A percentile compares a stretch with the other conserved stretches of the same genome.
phyloP scores from a whole-genome alignment of 345 rosid genomes.

The Gossypium australe region DNA sequence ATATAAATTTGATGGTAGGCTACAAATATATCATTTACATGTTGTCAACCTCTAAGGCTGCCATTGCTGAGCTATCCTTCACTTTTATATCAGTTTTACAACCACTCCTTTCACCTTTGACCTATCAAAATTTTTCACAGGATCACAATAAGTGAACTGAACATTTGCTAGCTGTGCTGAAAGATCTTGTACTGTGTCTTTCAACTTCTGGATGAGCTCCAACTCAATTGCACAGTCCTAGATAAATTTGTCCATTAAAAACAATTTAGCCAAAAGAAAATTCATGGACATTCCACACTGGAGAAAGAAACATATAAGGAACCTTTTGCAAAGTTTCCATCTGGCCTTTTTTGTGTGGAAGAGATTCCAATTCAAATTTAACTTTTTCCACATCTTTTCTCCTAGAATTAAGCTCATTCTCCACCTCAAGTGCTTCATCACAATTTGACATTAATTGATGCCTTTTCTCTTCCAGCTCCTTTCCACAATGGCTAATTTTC shows the following conservation, averaged over 20 bases:
- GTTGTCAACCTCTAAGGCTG: conserved; percentile 79
- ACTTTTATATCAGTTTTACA: conserved; percentile 77
- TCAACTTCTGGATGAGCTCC: conserved; percentile 65
- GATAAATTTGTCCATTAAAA: conserved; percentile 12
- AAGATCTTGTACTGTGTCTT: conserved; percentile 67
- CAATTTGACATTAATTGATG: conserved; percentile 63
- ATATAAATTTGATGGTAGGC: conserved; percentile 8
- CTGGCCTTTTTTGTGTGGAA: conserved; percentile 64
- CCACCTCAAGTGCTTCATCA: conserved; percentile 71
- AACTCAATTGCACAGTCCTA: conserved; percentile 72
- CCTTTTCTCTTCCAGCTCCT: conserved; percentile 74
- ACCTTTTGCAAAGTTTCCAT: conserved; percentile 93
- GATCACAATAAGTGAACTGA: conserved; percentile 83
- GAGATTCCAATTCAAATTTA: conserved; percentile 51
- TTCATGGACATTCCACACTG: not conserved
- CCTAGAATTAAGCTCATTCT: conserved; percentile 66
- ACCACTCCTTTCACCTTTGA: conserved; percentile 95
- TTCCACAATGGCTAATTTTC: conserved; percentile 74
- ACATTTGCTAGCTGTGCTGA: conserved; percentile 74
- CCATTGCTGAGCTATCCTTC: conserved; percentile 72
- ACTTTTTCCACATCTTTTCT: conserved; percentile 60
- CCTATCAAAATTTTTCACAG: conserved; percentile 75
- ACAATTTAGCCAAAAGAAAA: conserved; percentile 16
- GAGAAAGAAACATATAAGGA: conserved; percentile 6
- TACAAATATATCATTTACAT: not conserved